phyloP scores from a whole-genome alignment of 2,329 filamentous ascomycete species.

The Fragosphaeria purpurea region DNA sequence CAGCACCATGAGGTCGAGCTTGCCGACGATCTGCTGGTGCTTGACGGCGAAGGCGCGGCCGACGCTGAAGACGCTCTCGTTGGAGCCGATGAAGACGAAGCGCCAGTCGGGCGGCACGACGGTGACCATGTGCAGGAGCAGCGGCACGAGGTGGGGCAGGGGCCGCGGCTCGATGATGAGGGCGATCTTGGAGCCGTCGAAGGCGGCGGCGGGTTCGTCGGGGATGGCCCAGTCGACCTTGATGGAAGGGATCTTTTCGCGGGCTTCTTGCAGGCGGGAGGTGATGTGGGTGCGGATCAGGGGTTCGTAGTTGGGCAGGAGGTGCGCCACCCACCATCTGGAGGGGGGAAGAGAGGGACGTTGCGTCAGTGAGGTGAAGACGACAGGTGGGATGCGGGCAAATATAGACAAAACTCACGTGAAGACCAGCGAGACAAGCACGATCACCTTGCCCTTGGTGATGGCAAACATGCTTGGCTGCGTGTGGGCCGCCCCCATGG shows the following conservation, averaged over 20 bases:
- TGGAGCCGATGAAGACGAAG: constrained; percentile 42
- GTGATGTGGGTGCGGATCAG: constrained; percentile 29
- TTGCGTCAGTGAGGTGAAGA: neutral
- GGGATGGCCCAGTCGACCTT: constrained; percentile 29
- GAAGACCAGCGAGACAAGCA: constrained; percentile 24
- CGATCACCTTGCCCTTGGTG: constrained; percentile 25
- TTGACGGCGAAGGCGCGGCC: constrained; percentile 35
- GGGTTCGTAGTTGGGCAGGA: constrained; percentile 34
- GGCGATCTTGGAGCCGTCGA: constrained; percentile 40
- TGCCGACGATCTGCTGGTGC: constrained; percentile 39
- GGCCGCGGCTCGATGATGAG: constrained; percentile 41
- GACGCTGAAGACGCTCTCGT: constrained; percentile 35
- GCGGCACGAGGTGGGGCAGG: constrained; percentile 37
- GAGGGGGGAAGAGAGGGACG: neutral
- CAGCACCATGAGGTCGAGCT: constrained; percentile 39
- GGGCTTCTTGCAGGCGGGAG: constrained; percentile 28
- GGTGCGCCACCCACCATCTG: constrained; percentile 38
- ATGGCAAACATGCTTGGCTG: constrained; percentile 19
- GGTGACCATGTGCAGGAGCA: constrained; percentile 41
- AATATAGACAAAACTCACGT: too few relatives aligned
- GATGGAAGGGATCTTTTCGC: constrained; percentile 28
- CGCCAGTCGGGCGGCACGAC: constrained; percentile 45
- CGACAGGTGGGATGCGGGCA: too few relatives aligned
- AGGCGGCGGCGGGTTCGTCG: constrained; percentile 24
- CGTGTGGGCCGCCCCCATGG: constrained; percentile 14